A percentile compares a stretch with the other conserved stretches of the same genome.
Evolutionary conservation across 2,329 filamentous ascomycete species (phyloP).

Genomic region (Neonectria faginata): DNA sequence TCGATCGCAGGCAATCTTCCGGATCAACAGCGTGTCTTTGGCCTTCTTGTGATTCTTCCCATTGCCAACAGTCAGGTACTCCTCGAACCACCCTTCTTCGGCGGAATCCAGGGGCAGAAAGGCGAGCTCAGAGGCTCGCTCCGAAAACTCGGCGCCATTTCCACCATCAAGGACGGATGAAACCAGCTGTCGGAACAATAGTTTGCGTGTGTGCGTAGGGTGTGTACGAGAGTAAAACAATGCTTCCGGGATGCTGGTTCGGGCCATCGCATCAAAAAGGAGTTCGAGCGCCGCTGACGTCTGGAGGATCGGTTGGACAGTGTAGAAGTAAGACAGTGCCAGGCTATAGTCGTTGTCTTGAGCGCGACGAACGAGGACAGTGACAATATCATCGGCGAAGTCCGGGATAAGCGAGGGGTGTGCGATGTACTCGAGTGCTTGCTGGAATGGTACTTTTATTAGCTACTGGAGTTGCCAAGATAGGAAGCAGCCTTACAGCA

Average conservation of each 20-base stretch:
- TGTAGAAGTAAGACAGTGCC: slow-evolving; percentile 82
- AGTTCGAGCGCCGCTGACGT: slow-evolving; percentile 70
- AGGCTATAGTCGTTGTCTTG: slow-evolving; percentile 71
- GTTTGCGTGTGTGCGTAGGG: slow-evolving; percentile 69
- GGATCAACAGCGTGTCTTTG: slow-evolving; percentile 80
- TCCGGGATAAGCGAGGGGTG: slow-evolving; percentile 84
- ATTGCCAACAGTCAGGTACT: slow-evolving; percentile 72
- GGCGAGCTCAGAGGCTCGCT: slow-evolving; percentile 75
- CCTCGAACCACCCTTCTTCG: slow-evolving; percentile 81
- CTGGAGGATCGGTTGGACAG: slow-evolving; percentile 78
- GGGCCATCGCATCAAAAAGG: slow-evolving; percentile 76
- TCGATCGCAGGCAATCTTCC: slow-evolving; percentile 75
- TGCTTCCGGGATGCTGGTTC: slow-evolving; percentile 76
- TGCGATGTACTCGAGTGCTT: slow-evolving; percentile 79
- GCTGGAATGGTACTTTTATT: slow-evolving; percentile 50
- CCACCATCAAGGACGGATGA: slow-evolving; percentile 64
- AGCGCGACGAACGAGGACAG: slow-evolving; percentile 72
- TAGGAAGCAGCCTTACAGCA: slow-evolving; percentile 55
- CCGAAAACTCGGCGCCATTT: slow-evolving; percentile 56
- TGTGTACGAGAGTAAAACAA: slow-evolving; percentile 78
- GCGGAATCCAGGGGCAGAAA: slow-evolving; percentile 76
- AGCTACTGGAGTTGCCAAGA: background rate
- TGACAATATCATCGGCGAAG: slow-evolving; percentile 85
- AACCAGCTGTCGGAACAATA: slow-evolving; percentile 76
- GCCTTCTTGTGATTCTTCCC: slow-evolving; percentile 73